Percentiles rank a stretch among this genome's conserved stretches.
phyloP scores from a whole-genome alignment of 2,329 filamentous ascomycete species.

The Didymella pinodella region DNA sequence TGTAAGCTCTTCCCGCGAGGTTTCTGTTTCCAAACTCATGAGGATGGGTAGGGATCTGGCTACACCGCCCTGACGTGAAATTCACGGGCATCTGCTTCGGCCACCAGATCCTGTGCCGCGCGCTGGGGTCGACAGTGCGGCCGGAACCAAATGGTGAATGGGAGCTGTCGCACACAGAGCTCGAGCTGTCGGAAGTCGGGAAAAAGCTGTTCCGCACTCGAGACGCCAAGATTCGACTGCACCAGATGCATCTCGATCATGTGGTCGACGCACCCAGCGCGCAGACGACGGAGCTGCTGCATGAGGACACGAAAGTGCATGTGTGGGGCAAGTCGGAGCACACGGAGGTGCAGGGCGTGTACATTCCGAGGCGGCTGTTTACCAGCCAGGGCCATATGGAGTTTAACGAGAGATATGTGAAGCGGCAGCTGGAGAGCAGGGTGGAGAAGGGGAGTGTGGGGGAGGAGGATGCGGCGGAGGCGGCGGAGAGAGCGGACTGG shows the following conservation, averaged over 20 bases:
- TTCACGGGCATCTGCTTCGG: conserved; percentile 60
- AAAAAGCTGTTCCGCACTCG: conserved; percentile 52
- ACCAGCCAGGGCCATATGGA: conserved; percentile 58
- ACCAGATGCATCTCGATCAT: conserved; percentile 60
- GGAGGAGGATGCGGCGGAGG: conserved; percentile 49
- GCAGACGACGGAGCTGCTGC: conserved; percentile 30
- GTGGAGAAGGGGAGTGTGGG: conserved; percentile 54
- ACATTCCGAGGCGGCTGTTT: conserved; percentile 56
- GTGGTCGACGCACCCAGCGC: conserved; percentile 48
- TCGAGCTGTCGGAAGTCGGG: conserved; percentile 53
- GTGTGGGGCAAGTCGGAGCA: conserved; percentile 59
- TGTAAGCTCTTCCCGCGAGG: conserved; percentile 38
- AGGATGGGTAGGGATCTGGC: conserved; percentile 57
- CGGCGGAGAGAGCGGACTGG: conserved; percentile 41
- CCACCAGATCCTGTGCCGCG: conserved; percentile 57
- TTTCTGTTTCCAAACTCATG: background rate
- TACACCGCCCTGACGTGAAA: conserved; percentile 59
- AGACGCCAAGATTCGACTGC: conserved; percentile 50
- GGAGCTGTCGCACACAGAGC: conserved; percentile 56
- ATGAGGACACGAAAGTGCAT: conserved; percentile 55
- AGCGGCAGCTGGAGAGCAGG: conserved; percentile 55
- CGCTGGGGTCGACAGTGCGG: conserved; percentile 53
- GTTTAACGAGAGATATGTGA: conserved; percentile 58
- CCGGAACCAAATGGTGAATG: conserved; percentile 53
- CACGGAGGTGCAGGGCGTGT: conserved; percentile 56